Conservation (phyloP, 2,329 filamentous ascomycete genomes). For the Pseudodiploospora longispora region DNA sequence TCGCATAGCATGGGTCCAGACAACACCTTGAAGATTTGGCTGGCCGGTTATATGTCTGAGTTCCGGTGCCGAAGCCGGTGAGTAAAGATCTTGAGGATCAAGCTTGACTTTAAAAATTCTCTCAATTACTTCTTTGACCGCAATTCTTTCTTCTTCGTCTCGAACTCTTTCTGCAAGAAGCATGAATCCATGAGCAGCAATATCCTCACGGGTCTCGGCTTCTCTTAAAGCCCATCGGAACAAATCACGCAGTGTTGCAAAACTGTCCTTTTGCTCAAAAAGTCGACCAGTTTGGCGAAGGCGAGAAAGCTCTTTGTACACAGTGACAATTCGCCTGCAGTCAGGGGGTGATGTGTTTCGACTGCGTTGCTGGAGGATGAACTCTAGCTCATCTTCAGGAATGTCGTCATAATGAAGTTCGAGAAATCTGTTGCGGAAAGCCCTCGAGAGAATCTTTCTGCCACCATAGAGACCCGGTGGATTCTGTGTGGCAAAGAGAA, state of each 20-base stretch:
- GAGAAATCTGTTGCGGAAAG: slow-evolving; percentile 93
- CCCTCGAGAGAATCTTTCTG: slow-evolving; percentile 83
- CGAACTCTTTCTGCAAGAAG: slow-evolving; percentile 88
- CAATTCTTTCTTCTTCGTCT: slow-evolving; percentile 76
- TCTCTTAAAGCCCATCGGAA: slow-evolving; percentile 89
- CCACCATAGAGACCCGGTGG: slow-evolving; percentile 93
- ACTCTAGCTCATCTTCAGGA: slow-evolving; percentile 85
- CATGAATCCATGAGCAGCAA: slow-evolving; percentile 93
- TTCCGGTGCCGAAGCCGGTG: slow-evolving; percentile 47
- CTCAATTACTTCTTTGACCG: slow-evolving; percentile 84
- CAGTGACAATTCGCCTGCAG: slow-evolving; percentile 81
- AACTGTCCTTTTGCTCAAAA: slow-evolving; percentile 96
- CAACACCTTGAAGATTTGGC: slow-evolving; percentile 55
- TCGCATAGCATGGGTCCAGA: slow-evolving; percentile 95
- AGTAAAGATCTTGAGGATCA: slow-evolving; percentile 66
- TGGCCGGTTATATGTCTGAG: slow-evolving; percentile 40
- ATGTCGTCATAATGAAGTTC: slow-evolving; percentile 98
- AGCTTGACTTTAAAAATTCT: slow-evolving; percentile 81
- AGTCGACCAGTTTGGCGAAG: slow-evolving; percentile 82
- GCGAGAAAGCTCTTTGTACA: slow-evolving; percentile 87
- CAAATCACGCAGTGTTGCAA: slow-evolving; percentile 89
- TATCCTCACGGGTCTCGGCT: slow-evolving; percentile 77
- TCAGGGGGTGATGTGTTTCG: slow-evolving; percentile 83
- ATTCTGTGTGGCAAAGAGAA: slow-evolving; percentile 97
- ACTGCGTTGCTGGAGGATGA: slow-evolving; percentile 81